Percentiles rank a stretch among this genome's conserved stretches.
phyloP scores from a whole-genome alignment of 2,329 filamentous ascomycete genomes.

The Penicillium sclerotiorum region DNA sequence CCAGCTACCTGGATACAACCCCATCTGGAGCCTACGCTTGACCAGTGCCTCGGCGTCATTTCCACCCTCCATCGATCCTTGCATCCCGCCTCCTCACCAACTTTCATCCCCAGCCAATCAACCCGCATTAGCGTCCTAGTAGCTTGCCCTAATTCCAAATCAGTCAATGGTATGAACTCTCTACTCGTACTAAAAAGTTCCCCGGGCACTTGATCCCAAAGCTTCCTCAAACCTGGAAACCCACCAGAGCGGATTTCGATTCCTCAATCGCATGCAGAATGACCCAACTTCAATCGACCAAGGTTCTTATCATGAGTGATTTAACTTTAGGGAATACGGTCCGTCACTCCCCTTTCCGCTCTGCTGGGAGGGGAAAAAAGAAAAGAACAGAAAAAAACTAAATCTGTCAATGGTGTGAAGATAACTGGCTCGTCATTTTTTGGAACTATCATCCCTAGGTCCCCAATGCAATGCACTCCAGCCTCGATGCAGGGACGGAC shows the following conservation, averaged over 20 bases:
- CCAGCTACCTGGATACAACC: slow-evolving; percentile 27
- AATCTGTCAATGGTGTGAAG: too few relatives aligned
- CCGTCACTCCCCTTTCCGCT: neutral
- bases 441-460: neutral
- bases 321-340: neutral
- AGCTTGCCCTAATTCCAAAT: slow-evolving; percentile 9
- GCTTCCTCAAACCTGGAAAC: slow-evolving; percentile 13
- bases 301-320: too few relatives aligned
- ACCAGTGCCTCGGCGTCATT: slow-evolving; percentile 6
- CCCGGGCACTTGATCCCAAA: slow-evolving; percentile 16
- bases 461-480: slow-evolving; percentile 9
- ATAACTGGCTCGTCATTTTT: neutral
- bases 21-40: slow-evolving; percentile 7
- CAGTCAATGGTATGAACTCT: slow-evolving; percentile 16
- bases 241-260: slow-evolving; percentile 16
- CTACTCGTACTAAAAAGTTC: slow-evolving; percentile 18
- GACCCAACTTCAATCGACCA: too few relatives aligned
- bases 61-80: slow-evolving; percentile 14
- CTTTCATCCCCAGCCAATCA: slow-evolving; percentile 20
- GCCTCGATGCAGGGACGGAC: slow-evolving; percentile 23
- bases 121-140: neutral
- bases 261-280: slow-evolving; percentile 14
- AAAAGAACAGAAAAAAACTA: too few relatives aligned
- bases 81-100: slow-evolving; percentile 10
- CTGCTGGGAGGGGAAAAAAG: too few relatives aligned